phyloP scores from a whole-genome alignment of 2,329 filamentous ascomycete genomes.

The Ilyonectria robusta region DNA sequence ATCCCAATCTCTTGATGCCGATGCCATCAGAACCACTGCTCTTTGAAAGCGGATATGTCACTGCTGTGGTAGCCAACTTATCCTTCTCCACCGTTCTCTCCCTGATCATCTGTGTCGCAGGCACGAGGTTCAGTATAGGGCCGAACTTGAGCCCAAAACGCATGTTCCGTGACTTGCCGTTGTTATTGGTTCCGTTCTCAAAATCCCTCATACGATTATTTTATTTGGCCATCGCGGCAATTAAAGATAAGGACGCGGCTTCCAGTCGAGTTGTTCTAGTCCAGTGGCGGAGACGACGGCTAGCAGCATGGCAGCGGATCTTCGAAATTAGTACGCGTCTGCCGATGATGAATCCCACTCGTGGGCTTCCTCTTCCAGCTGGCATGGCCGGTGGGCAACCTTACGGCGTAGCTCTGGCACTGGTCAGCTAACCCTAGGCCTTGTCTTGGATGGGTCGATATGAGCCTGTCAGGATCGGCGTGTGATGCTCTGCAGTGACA shows the following conservation, averaged over 20 bases:
- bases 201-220: slow-evolving; percentile 8
- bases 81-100: neutral
- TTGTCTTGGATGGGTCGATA: neutral
- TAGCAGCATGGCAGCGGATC: slow-evolving; percentile 15
- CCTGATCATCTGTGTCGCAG: neutral
- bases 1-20: neutral
- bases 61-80: neutral
- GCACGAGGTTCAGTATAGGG: slow-evolving; percentile 1
- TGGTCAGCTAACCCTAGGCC: neutral
- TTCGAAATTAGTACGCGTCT: slow-evolving; percentile 29
- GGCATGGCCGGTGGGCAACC: neutral
- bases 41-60: neutral
- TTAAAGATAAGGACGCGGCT: slow-evolving; percentile 10
- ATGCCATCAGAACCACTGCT: neutral
- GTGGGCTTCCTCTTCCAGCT: neutral
- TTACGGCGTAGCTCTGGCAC: neutral
- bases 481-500: neutral
- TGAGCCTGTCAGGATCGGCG: neutral
- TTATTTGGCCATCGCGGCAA: slow-evolving; percentile 5
- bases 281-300: neutral
- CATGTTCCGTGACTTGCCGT: slow-evolving; percentile 1
- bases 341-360: slow-evolving; percentile 18
- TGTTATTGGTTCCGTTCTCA: slow-evolving; percentile 1
- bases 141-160: slow-evolving; percentile 7
- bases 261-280: slow-evolving; percentile 5